These are phyloP conservation scores for Talaromyces sp. DNA, from an alignment of 2,329 filamentous ascomycete species.

Conservation along the genomic window DNA sequence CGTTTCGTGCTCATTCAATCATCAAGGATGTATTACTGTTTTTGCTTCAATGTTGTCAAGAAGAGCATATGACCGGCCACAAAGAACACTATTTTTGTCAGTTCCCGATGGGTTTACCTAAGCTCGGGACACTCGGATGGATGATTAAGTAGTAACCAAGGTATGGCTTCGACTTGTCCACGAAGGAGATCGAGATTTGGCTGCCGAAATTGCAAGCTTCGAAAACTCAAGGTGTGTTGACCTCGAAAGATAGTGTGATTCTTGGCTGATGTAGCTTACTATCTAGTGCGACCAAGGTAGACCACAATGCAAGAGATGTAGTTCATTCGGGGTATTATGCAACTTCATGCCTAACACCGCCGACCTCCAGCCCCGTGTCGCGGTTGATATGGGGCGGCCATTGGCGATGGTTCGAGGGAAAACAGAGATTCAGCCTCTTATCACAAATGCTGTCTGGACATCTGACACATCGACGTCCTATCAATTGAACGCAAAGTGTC, in stretches of 20 bases:
- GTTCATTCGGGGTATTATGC: slow-evolving; percentile 41
- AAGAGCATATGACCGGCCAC: neutral
- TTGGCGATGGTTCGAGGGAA: slow-evolving; percentile 13
- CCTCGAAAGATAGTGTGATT: neutral
- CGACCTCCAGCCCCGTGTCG: slow-evolving; percentile 32
- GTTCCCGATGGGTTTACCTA: neutral
- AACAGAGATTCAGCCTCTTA: slow-evolving; percentile 17
- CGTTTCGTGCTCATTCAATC: neutral
- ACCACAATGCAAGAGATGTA: slow-evolving; percentile 41
- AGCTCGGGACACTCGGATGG: too few relatives aligned
- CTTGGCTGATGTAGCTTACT: slow-evolving; percentile 7
- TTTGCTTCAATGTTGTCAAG: neutral
- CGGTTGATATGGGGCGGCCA: slow-evolving; percentile 16
- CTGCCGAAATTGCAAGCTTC: slow-evolving; percentile 49
- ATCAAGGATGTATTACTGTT: neutral
- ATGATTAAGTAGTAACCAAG: neutral
- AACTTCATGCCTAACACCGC: slow-evolving; percentile 34
- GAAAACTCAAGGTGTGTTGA: slow-evolving; percentile 43
- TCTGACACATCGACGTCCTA: slow-evolving; percentile 26
- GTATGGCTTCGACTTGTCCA: neutral
- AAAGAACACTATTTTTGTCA: neutral
- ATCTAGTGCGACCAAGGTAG: slow-evolving; percentile 44
- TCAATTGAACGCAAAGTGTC: slow-evolving; percentile 35
- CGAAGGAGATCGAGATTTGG: slow-evolving; percentile 39
- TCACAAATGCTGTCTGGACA: slow-evolving; percentile 32